Percentiles rank a stretch among this genome's conserved stretches.
These are phyloP conservation scores for Beauveria brongniartii DNA, from an alignment of 2,329 filamentous ascomycete species.

Conservation along the genomic window DNA sequence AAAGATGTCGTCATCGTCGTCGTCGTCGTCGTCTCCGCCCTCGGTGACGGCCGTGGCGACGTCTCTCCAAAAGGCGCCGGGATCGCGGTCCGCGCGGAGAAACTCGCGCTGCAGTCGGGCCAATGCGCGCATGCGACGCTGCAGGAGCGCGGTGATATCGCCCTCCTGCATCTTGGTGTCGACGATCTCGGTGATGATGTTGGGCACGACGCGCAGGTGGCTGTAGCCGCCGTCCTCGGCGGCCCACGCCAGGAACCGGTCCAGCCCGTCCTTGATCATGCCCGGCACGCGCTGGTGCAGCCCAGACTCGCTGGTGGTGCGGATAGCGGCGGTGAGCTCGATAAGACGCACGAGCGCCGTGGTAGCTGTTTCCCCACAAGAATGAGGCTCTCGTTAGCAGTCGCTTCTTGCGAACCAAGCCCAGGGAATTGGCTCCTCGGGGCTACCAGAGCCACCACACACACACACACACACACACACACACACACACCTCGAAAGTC, in stretches of 20 bases:
- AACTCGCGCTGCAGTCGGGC: conserved; percentile 29
- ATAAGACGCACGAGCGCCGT: conserved; percentile 30
- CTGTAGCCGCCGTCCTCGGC: conserved; percentile 32
- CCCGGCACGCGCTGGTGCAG: conserved; percentile 22
- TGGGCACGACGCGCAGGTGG: conserved; percentile 28
- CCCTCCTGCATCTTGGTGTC: conserved; percentile 21
- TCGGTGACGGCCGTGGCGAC: conserved; percentile 8
- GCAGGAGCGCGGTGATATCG: conserved; percentile 28
- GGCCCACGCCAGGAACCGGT: conserved; percentile 31
- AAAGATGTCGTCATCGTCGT: neutral
- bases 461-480: no score
- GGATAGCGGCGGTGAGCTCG: conserved; percentile 29
- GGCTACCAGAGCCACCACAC: no score
- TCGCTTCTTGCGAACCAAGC: neutral
- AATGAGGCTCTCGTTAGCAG: neutral
- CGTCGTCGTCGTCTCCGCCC: neutral
- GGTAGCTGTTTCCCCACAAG: conserved; percentile 26
- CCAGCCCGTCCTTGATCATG: conserved; percentile 27
- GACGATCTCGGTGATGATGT: conserved; percentile 30
- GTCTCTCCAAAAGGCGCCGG: conserved; percentile 23
- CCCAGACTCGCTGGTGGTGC: conserved; percentile 28
- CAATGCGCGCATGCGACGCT: conserved; percentile 27
- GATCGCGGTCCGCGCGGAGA: conserved; percentile 20
- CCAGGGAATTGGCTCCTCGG: no score
- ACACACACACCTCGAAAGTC: conserved; percentile 28